phyloP scores from a whole-genome alignment of 75 land plant species.

The Cunninghamia lanceolata region DNA sequence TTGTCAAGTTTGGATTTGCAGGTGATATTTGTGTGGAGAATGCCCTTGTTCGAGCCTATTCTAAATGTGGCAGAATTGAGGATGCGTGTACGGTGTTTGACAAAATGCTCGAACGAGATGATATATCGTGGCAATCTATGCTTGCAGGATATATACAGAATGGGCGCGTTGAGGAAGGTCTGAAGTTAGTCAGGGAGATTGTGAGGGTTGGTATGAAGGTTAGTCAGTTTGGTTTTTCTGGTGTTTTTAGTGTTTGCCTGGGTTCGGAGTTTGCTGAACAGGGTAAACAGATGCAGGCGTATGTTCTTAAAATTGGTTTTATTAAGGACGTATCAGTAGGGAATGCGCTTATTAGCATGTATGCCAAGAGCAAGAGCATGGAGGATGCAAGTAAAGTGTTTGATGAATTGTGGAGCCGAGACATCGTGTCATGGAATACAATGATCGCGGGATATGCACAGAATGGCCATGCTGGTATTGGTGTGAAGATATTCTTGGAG shows the following conservation, averaged over 20 bases:
- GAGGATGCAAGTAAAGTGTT: conserved; percentile 7
- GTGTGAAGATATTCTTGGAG: neutral
- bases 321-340: neutral
- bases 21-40: conserved; percentile 6
- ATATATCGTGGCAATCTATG: conserved; percentile 18
- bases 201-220: neutral
- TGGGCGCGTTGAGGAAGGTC: conserved; percentile 6
- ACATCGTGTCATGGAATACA: conserved; percentile 11
- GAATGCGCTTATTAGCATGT: conserved; percentile 2
- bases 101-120: conserved; percentile 2
- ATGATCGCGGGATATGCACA: conserved; percentile 13
- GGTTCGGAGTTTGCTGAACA: neutral
- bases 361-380: conserved; percentile 4
- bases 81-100: conserved; percentile 14
- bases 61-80: conserved; percentile 12
- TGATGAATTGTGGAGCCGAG: neutral
- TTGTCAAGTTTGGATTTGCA: conserved; percentile 8
- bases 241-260: conserved; percentile 5
- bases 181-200: conserved; percentile 1
- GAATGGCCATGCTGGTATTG: neutral
- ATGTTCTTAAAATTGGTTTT: neutral
- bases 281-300: neutral
- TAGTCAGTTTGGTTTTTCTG: neutral
- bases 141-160: conserved; percentile 13
- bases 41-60: conserved; percentile 11